Percentiles rank a stretch among this genome's conserved stretches.
phyloP scores from a whole-genome alignment of 371 early-diverging fungal genomes.

The Rhizopus microsporus region DNA sequence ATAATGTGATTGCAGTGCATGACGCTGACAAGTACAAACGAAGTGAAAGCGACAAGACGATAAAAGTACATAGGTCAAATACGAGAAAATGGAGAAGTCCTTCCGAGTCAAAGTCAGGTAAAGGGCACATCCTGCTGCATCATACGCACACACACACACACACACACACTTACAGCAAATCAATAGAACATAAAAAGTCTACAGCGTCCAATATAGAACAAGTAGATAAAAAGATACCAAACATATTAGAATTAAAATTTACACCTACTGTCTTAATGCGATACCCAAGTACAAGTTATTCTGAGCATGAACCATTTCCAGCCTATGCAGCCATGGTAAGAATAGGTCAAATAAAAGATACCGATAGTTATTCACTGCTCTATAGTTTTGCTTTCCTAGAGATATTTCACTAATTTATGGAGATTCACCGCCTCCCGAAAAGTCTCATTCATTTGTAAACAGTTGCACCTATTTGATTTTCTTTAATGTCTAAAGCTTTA shows the following conservation, averaged over 20 bases:
- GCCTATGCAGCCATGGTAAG: conserved; percentile 67
- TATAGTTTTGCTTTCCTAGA: conserved; percentile 81
- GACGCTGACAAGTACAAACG: conserved; percentile 38
- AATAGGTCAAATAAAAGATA: neutral
- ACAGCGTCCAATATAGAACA: neutral
- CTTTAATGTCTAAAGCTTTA: neutral
- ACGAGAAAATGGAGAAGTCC: conserved; percentile 29
- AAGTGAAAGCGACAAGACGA: conserved; percentile 21
- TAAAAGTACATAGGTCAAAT: neutral
- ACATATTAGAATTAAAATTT: conserved; percentile 44
- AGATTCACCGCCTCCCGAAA: conserved; percentile 60
- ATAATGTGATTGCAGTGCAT: conserved; percentile 58
- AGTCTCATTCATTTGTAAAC: conserved; percentile 71
- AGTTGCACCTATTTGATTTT: neutral
- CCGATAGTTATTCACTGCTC: conserved; percentile 1
- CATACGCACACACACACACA: neutral
- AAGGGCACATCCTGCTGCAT: neutral
- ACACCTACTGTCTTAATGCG: conserved; percentile 42
- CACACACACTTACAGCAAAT: neutral
- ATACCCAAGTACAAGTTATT: conserved; percentile 38
- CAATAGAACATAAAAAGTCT: neutral
- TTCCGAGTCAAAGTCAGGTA: conserved; percentile 27
- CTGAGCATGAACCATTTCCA: conserved; percentile 55
- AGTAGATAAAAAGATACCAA: conserved; percentile 21
- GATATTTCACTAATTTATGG: conserved; percentile 59